Evolutionary conservation across 768 basidiomycete genomes (phyloP), one percentile per base, ranked within the genome.

Genomic region (Psilocybe azurescens): DNA sequence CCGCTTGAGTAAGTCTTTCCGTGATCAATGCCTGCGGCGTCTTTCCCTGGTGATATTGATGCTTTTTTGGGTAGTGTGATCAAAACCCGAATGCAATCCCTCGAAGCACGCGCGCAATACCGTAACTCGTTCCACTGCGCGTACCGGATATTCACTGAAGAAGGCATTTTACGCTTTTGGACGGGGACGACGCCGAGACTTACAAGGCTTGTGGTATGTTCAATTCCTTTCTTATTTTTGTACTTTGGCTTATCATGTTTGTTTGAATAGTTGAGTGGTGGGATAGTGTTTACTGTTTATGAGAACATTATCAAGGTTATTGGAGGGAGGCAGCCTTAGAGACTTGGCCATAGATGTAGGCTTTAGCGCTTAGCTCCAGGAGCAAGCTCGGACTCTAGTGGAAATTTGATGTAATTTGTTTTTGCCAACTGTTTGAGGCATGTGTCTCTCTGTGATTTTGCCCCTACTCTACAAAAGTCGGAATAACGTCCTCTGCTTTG

Each of bases 51-150:
- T 6, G 29, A 11, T 28, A 29, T 30, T 16, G 7, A n/a, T 3
- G 8, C n/a, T 18, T 9, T 38, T 10, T 44, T n/a, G 33, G 85
- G 13, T 66, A 97, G 95, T 71, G 95, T 98, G 32, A 87, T 99
- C 76, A 99, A 99, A 78, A 99, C 97, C 10, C 87, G 97, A 28
- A 99, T 99, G 97, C 97, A 99, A 75, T 89, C 94, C 5, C 82
- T 99, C 9, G 84, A 86, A 59, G 97, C 97, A 0, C 81, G 86
- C 9, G 76, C 81, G 24, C 89, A 95, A 62, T 99, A 99, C 73
- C 87, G 89, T 39, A 98, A 99, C 70, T 89, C 95, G 2, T 92
- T 98, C 78, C 95, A 99, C 69, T 99, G 97, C 68, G 96, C 89
- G 4, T 97, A 97, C 70, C 85, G 96, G 50, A 95, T 98, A 71